These are phyloP conservation scores for Moesziomyces globuligerus DNA, from an alignment of 1,284 basidiomycete genomes.

Conservation along the genomic window DNA sequence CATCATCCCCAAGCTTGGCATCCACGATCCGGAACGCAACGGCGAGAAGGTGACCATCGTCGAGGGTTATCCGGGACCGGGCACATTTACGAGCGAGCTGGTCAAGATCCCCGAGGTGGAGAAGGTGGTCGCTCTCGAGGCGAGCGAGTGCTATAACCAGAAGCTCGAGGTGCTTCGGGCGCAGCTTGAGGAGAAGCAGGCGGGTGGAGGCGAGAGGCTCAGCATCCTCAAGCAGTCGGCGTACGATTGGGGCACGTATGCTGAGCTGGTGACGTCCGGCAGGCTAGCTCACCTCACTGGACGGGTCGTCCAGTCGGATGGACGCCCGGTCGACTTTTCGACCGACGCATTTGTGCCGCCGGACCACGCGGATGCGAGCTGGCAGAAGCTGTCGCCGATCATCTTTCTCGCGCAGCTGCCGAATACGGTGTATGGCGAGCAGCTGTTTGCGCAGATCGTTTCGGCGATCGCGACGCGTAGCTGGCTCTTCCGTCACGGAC, in stretches of 20 bases:
- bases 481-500: conserved; percentile 62
- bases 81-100: conserved; percentile 57
- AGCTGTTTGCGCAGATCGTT: conserved; percentile 63
- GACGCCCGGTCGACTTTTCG: conserved; percentile 20
- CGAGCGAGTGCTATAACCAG: conserved; percentile 27
- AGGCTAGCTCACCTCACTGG: conserved; percentile 51
- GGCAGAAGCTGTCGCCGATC: conserved; percentile 48
- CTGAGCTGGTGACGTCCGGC: conserved; percentile 34
- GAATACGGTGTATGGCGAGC: conserved; percentile 65
- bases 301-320: conserved; percentile 23
- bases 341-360: conserved; percentile 18
- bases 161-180: conserved; percentile 35
- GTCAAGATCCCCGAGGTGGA: conserved; percentile 58
- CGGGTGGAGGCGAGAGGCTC: conserved; percentile 27
- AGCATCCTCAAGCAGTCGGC: conserved; percentile 39
- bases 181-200: conserved; percentile 13
- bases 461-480: conserved; percentile 50
- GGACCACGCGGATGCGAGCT: conserved; percentile 30
- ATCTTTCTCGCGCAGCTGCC: conserved; percentile 63
- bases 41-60: conserved; percentile 59
- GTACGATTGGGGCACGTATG: conserved; percentile 56
- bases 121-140: conserved; percentile 61
- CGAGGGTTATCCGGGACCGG: conserved; percentile 64
- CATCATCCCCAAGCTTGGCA: conserved; percentile 42
- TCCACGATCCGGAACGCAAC: conserved; percentile 20